Base-by-base conservation (phyloP, 75 land plant genomes). In the Cupressus sempervirens region DNA sequence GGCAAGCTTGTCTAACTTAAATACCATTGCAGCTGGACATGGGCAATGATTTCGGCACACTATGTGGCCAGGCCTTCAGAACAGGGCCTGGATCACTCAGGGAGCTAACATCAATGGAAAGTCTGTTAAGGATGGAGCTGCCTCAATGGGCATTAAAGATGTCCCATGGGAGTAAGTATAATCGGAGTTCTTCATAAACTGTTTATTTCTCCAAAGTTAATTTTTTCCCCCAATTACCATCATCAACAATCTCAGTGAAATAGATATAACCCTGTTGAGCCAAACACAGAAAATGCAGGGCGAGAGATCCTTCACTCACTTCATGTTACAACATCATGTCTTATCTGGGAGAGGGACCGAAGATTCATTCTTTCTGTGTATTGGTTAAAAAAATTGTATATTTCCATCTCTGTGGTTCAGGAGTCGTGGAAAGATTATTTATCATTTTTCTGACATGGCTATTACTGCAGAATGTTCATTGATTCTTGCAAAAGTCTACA, bases 401-500 rank as follows among this genome's bases (percentile, higher is more conserved):
- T 14, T 73, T 73, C 5, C 35, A 13, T 10, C 18, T 0, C 3
- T 73, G 35, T 29, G 15, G 53, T 76, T 65, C 68, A 23, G 68
- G n/a, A 65, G n/a, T 65, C 23, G 9, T 26, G 29, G 68, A 23
- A 26, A 23, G 68, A 26, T 23, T 1, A 43, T 45, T 26, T n/a
- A 41, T 11, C 50, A 76, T 14, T 26, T 43, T 79, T 50, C 50
- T 45, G 40, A 79, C 50, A 34, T 43, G 65, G 36, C 4, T 53
- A 18, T 32, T 46, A 32, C 76, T 86, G 87, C 56, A 92, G 93
- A 75, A 92, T 92, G 91, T 92, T 92, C 86, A 87, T 77, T 34
- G 88, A 87, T 23, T 84, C 93, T 9, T 92, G 93, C 84, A 92
- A 88, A 84, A 88, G 95, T 82, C 76, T 94, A 43, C 87, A 93